Evolutionary conservation across 2,329 filamentous ascomycete species (phyloP).

Genomic region (Aspergillus melleus): DNA sequence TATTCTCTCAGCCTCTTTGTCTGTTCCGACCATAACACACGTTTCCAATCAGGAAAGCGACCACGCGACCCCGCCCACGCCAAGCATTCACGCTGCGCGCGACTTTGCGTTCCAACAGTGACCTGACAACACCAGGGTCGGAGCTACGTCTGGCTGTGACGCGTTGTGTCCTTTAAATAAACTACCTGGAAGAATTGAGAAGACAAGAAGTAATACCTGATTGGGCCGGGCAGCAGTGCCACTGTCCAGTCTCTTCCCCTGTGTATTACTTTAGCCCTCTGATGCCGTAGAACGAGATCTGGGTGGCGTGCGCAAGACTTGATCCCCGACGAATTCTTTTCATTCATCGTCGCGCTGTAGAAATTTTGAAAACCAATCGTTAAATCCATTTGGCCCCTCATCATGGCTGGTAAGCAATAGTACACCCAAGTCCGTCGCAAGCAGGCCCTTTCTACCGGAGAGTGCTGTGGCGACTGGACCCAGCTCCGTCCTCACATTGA

Average conservation of each 20-base stretch:
- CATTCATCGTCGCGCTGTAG: constrained; percentile 36
- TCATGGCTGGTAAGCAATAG: constrained; percentile 63
- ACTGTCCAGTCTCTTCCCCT: constrained; percentile 34
- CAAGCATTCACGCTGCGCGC: constrained; percentile 27
- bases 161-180: constrained; percentile 20
- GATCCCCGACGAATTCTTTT: constrained; percentile 18
- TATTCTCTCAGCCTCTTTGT: neutral
- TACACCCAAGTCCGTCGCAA: constrained; percentile 26
- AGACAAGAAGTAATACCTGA: constrained; percentile 35
- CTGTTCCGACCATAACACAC: neutral
- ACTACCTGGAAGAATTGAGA: constrained; percentile 23
- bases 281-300: constrained; percentile 43
- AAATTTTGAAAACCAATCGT: constrained; percentile 28
- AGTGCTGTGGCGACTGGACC: constrained; percentile 9
- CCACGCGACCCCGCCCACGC: constrained; percentile 33
- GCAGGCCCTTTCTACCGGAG: neutral
- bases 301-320: constrained; percentile 26
- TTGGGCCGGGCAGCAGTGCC: constrained; percentile 30
- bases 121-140: constrained; percentile 14
- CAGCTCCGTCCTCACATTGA: constrained; percentile 10
- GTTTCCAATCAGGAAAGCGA: constrained; percentile 1
- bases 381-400: constrained; percentile 31
- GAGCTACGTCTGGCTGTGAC: constrained; percentile 18
- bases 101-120: constrained; percentile 23
- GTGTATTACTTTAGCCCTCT: constrained; percentile 43